Evolutionary conservation across 177 flowering plant species (phyloP).

Genomic region (Vitis hybrid): DNA sequence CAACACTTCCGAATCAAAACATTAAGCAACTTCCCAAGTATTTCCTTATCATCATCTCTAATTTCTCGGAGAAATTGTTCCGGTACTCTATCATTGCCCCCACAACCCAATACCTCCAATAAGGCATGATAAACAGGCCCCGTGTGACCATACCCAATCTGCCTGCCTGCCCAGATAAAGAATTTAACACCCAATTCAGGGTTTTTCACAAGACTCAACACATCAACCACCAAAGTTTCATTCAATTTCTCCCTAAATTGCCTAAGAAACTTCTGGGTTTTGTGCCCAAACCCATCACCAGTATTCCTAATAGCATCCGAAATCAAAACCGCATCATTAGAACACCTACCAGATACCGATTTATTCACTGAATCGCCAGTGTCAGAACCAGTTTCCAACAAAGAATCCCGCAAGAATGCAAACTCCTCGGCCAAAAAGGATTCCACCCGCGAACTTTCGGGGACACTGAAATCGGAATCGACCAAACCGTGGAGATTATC

Average conservation of each 20-base stretch:
- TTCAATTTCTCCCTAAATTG: constrained; percentile 62
- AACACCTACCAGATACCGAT: constrained; percentile 35
- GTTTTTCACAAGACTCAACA: constrained; percentile 46
- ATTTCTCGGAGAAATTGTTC: constrained; percentile 58
- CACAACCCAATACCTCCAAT: constrained; percentile 49
- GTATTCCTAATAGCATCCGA: constrained; percentile 26
- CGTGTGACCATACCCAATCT: constrained; percentile 75
- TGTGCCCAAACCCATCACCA: constrained; percentile 39
- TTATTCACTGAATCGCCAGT: not conserved
- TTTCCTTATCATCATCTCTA: constrained; percentile 60
- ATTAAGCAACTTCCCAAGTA: constrained; percentile 71
- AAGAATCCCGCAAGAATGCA: constrained; percentile 35
- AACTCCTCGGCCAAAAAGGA: constrained; percentile 40
- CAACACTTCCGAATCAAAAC: constrained; percentile 69
- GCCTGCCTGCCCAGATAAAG: constrained; percentile 88
- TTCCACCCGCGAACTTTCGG: constrained; percentile 8
- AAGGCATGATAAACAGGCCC: constrained; percentile 55
- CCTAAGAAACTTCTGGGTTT: constrained; percentile 65
- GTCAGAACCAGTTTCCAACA: constrained; percentile 16
- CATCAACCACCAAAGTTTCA: constrained; percentile 63
- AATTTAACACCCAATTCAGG: constrained; percentile 66
- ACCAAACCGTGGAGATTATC: constrained; percentile 43
- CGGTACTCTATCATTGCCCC: constrained; percentile 32
- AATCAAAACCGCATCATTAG: constrained; percentile 48
- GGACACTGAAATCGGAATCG: constrained; percentile 15